A percentile compares a stretch with the other conserved stretches of the same genome.
phyloP scores from a whole-genome alignment of 1,284 basidiomycete species.

The Boletus sp. region DNA sequence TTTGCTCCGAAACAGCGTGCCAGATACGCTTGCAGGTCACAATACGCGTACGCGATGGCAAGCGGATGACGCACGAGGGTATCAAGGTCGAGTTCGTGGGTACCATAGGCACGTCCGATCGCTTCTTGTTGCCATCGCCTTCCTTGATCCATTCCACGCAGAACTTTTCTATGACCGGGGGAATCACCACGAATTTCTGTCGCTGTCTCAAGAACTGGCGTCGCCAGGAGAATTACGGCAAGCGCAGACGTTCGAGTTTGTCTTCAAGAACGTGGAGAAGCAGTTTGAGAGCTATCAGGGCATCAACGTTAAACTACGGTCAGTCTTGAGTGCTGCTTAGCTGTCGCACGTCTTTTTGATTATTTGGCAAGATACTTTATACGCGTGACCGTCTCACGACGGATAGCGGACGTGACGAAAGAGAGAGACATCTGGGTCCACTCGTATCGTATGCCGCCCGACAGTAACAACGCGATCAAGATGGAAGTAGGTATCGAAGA shows the following conservation, averaged over 20 bases:
- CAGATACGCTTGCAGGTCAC: constrained; percentile 54
- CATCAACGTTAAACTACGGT: constrained; percentile 97
- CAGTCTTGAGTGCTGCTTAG: constrained; percentile 25
- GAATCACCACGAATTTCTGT: constrained; percentile 97
- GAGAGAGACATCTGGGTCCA: constrained; percentile 98
- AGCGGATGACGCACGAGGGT: constrained; percentile 93
- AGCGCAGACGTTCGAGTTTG: constrained; percentile 92
- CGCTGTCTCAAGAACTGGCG: constrained; percentile 91
- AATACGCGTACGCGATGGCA: constrained; percentile 90
- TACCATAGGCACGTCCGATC: constrained; percentile 72
- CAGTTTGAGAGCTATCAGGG: constrained; percentile 97
- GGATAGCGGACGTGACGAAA: constrained; percentile 90
- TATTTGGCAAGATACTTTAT: constrained; percentile 77
- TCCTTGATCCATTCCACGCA: constrained; percentile 2
- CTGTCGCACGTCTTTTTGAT: constrained; percentile 3
- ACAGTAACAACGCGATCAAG: constrained; percentile 96
- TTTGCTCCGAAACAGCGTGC: not conserved
- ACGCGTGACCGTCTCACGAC: constrained; percentile 85
- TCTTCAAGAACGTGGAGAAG: constrained; percentile 99
- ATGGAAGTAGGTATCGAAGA: constrained; percentile 99
- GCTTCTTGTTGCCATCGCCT: not conserved
- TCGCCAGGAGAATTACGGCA: constrained; percentile 92
- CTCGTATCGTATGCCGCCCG: constrained; percentile 96
- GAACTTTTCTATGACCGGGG: constrained; percentile 96
- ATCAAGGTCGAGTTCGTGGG: constrained; percentile 98